Base-by-base conservation (phyloP, 768 basidiomycete species). In the Tephrocybe sp. region DNA sequence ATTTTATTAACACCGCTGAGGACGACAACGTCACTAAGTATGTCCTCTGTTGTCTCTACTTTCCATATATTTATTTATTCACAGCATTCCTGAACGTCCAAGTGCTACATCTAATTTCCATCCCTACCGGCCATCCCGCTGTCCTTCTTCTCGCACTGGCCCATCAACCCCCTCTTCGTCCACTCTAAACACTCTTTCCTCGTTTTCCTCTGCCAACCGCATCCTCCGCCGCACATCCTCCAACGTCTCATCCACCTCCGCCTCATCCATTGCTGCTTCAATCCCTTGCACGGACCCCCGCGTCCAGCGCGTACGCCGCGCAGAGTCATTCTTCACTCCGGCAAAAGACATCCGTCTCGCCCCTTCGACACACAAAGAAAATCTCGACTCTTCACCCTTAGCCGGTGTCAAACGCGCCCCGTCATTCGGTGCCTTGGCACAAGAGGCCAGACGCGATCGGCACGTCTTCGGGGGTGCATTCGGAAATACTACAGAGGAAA, bases 81-180 rank as follows among this genome's bases (percentile, higher is more conserved):
- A 72, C 59, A 81, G 85, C 48, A 76, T 89, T 39, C 86, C 80
- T 44, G 86, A 84, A 52, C 80, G 76, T 55, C 67, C 72, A 39
- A 73, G 83, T 57, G 63, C 70, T 55, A 80, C 69, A 50, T 66
- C 70, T 18, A 56, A 66, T 44, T 84, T 80, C 61, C 84, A 84
- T 59, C 83, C 84, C 2, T 86, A 87, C n/a, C 66, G 75, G 76
- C 1, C 74, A 76, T 13, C 44, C 51, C 27, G 62, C 68, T 35
- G 65, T 69, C 38, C 76, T 64, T 74, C 75, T 6, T 71, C 74
- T 9, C 63, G 77, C 47, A 73, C 78, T 47, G 75, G 69, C 44
- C 75, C 82, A 0, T 83, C 84, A 3, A 83, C 83, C 0, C 80
- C 85, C 0, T 85, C 82, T 60, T 86, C 83, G 0, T 78, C 83